Conservation (phyloP, 768 basidiomycete species). For the Boletellus ananas region DNA sequence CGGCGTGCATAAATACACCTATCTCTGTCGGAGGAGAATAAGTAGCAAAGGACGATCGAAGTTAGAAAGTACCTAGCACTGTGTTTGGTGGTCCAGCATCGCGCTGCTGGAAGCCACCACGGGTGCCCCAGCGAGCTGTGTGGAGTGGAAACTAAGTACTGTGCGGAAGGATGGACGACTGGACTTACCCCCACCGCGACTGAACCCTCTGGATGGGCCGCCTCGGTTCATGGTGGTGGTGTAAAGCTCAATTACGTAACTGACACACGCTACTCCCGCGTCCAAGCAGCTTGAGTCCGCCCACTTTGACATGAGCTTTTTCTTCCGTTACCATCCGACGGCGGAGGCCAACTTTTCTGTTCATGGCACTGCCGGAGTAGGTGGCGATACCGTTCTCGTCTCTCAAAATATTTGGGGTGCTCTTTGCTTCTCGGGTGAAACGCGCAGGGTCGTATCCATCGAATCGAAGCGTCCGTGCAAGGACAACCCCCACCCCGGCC, state of each 20-base stretch:
- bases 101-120: conserved; percentile 68
- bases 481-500: neutral
- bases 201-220: conserved; percentile 44
- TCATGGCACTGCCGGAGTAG: conserved; percentile 7
- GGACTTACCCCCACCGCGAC: conserved; percentile 48
- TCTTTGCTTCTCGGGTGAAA: conserved; percentile 16
- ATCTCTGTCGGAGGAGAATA: conserved; percentile 57
- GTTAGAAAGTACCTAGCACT: conserved; percentile 53
- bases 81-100: conserved; percentile 77
- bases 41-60: neutral
- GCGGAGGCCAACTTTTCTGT: conserved; percentile 29
- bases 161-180: neutral
- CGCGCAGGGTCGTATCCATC: conserved; percentile 21
- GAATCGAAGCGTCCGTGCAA: conserved; percentile 16
- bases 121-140: conserved; percentile 56
- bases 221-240: conserved; percentile 48
- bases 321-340: conserved; percentile 28
- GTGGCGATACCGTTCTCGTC: conserved; percentile 29
- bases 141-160: conserved; percentile 2
- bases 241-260: conserved; percentile 21
- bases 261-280: neutral
- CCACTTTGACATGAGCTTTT: conserved; percentile 32
- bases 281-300: neutral
- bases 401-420: conserved; percentile 32
- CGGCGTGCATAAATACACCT: conserved; percentile 89